phyloP scores from a whole-genome alignment of 768 basidiomycete species.

The Lactarius tabidus region DNA sequence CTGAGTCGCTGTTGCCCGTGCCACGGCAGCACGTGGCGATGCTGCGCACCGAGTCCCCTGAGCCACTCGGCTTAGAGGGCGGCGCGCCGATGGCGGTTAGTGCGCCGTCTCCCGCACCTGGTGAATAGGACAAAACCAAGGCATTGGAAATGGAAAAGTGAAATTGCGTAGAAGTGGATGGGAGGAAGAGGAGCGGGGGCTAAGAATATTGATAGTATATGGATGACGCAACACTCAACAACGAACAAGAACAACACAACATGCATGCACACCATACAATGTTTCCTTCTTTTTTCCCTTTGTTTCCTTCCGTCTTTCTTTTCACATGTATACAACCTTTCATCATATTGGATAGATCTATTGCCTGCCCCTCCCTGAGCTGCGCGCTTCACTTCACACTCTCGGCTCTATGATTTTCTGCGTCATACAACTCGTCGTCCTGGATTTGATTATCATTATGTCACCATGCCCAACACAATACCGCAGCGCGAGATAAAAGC shows the following conservation, averaged over 20 bases:
- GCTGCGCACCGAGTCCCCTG: slow-evolving; percentile 9
- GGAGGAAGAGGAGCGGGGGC: not conserved
- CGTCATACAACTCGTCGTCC: not conserved
- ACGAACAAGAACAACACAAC: not conserved
- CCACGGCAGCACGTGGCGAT: slow-evolving; percentile 33
- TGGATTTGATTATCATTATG: not conserved
- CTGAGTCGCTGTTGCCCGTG: slow-evolving; percentile 54
- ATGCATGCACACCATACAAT: not conserved
- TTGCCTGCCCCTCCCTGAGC: not conserved
- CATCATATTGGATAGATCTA: slow-evolving; percentile 12
- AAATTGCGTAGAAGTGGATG: not conserved
- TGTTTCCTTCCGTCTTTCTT: not conserved
- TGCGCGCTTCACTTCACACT: not conserved
- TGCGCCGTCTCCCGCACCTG: not conserved
- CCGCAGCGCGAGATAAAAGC: not conserved
- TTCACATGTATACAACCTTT: not conserved
- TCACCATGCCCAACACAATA: not conserved
- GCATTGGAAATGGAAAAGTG: not conserved
- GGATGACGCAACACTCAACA: not conserved
- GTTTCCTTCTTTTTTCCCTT: not conserved
- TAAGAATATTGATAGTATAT: not conserved
- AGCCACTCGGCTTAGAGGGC: not conserved
- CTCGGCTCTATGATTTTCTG: slow-evolving; percentile 1
- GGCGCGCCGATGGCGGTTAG: not conserved
- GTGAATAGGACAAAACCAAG: not conserved